Evolutionary conservation across 805 yeast genomes (phyloP).

Genomic region (Metschnikowia drakensbergensis): DNA sequence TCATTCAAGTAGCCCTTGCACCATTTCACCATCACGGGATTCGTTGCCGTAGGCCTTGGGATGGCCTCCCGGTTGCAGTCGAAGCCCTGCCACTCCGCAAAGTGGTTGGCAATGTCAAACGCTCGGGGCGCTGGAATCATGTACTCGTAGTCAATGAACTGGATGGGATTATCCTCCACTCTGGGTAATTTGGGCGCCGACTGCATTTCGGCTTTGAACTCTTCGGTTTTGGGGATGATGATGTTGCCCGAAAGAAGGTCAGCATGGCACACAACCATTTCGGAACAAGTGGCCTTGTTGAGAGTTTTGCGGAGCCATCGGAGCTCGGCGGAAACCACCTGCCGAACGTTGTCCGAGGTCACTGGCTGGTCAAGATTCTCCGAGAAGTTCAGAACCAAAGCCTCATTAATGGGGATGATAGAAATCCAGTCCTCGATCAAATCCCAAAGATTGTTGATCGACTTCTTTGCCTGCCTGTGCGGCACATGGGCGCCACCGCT

Average conservation of each 20-base stretch:
- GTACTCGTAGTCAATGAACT: conserved; percentile 70
- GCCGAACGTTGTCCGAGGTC: conserved; percentile 26
- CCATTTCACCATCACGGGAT: conserved; percentile 53
- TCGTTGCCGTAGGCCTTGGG: conserved; percentile 46
- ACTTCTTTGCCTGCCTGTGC: conserved; percentile 14
- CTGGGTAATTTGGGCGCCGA: conserved; percentile 11
- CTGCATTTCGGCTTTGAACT: background rate
- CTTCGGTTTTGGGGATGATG: conserved; percentile 43
- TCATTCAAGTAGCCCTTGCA: conserved; percentile 49
- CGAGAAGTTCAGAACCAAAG: conserved; percentile 33
- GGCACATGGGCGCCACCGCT: background rate
- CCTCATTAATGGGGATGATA: conserved; percentile 51
- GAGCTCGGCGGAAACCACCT: conserved; percentile 48
- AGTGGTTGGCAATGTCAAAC: conserved; percentile 70
- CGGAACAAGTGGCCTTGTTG: conserved; percentile 38
- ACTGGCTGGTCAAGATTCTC: conserved; percentile 26
- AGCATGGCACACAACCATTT: conserved; percentile 62
- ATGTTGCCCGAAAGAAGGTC: conserved; percentile 74
- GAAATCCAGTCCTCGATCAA: conserved; percentile 60
- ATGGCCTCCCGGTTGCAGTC: conserved; percentile 60
- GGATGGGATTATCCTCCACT: conserved; percentile 38
- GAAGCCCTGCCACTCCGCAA: conserved; percentile 81
- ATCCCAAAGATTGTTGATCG: conserved; percentile 52
- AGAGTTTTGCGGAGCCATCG: conserved; percentile 49
- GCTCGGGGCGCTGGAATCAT: conserved; percentile 71